Evolutionary conservation across 768 basidiomycete genomes (phyloP).

Genomic region (Pholiota conissans): DNA sequence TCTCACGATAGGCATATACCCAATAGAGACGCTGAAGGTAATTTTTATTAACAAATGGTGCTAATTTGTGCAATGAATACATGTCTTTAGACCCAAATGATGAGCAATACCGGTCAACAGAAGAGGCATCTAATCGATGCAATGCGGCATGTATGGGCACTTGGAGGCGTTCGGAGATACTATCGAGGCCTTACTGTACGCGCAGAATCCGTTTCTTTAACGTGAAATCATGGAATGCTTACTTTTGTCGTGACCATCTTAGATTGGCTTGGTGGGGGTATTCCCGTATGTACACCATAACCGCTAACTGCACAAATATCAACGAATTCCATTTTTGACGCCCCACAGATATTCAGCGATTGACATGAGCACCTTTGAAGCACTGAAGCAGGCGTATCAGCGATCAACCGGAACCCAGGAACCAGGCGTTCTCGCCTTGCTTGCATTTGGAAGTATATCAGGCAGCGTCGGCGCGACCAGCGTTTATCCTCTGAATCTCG

Average conservation of each 20-base stretch:
- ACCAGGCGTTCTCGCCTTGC: conserved; percentile 81
- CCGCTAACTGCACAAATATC: neutral
- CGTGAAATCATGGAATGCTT: neutral
- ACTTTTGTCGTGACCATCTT: conserved; percentile 11
- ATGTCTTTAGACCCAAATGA: conserved; percentile 83
- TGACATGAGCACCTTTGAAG: conserved; percentile 97
- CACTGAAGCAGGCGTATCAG: conserved; percentile 87
- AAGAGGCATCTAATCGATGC: conserved; percentile 62
- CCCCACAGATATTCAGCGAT: conserved; percentile 79
- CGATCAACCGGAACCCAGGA: conserved; percentile 87
- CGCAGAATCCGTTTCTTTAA: conserved; percentile 13
- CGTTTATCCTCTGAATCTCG: conserved; percentile 90
- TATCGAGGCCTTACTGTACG: conserved; percentile 90
- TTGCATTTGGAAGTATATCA: conserved; percentile 91
- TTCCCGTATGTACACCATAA: conserved; percentile 72
- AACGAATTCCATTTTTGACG: neutral
- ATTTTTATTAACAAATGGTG: conserved; percentile 5
- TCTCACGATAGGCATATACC: conserved; percentile 77
- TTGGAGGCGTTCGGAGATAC: conserved; percentile 81
- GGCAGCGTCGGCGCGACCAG: conserved; percentile 92
- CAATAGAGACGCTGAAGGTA: conserved; percentile 94
- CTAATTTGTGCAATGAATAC: neutral
- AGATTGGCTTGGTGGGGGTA: conserved; percentile 95
- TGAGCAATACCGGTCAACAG: conserved; percentile 75
- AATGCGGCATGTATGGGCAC: conserved; percentile 69